These are phyloP conservation scores for Zygosaccharomyces lentus DNA, from an alignment of 805 yeast species.

Conservation along the genomic window DNA sequence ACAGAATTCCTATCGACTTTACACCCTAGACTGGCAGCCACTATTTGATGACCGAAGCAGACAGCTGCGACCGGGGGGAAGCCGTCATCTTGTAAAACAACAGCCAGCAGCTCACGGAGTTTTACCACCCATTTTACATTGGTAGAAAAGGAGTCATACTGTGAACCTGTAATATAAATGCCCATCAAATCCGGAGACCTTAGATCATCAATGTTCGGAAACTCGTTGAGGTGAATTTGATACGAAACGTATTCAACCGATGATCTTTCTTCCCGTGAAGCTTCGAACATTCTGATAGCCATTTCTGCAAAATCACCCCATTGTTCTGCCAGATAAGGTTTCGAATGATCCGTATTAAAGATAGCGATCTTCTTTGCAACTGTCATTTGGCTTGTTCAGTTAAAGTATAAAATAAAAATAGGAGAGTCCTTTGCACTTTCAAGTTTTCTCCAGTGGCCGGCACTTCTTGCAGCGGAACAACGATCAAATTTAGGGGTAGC, in stretches of 20 bases:
- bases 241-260: conserved; percentile 20
- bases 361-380: conserved; percentile 22
- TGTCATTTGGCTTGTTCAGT: neutral
- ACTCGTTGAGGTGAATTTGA: conserved; percentile 18
- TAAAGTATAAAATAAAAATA: too few relatives aligned
- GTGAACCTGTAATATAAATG: conserved; percentile 46
- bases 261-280: conserved; percentile 10
- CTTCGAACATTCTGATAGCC: conserved; percentile 21
- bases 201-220: conserved; percentile 25
- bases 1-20: conserved; percentile 50
- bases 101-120: conserved; percentile 37
- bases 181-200: conserved; percentile 30
- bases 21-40: conserved; percentile 63
- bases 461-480: too few relatives aligned
- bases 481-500: too few relatives aligned
- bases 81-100: conserved; percentile 13
- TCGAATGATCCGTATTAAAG: conserved; percentile 26
- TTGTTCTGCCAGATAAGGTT: conserved; percentile 6
- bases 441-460: too few relatives aligned
- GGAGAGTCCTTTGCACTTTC: too few relatives aligned
- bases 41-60: conserved; percentile 85
- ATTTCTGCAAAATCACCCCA: conserved; percentile 30
- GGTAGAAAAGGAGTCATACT: conserved; percentile 41
- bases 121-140: conserved; percentile 40
- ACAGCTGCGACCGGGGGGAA: conserved; percentile 58